Percentiles rank a stretch among this genome's conserved stretches.
These are phyloP conservation scores for Petasospora rhodanensis DNA, from an alignment of 1,139 yeast species.

Conservation along the genomic window DNA sequence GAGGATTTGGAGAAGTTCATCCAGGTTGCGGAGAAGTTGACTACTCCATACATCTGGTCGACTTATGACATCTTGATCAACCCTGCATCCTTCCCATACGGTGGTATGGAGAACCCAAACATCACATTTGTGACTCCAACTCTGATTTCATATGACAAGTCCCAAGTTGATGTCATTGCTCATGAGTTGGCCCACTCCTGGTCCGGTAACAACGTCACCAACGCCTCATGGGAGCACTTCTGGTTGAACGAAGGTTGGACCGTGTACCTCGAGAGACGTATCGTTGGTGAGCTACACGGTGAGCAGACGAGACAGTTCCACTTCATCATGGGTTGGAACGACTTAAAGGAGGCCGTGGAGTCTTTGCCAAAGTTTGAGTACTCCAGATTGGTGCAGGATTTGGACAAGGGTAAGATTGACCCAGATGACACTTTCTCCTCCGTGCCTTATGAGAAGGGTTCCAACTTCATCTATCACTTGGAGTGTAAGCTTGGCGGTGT, in stretches of 20 bases:
- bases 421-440: constrained; percentile 89
- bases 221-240: constrained; percentile 89
- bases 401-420: constrained; percentile 54
- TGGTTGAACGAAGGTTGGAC: constrained; percentile 98
- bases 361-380: constrained; percentile 50
- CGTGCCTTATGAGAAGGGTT: constrained; percentile 91
- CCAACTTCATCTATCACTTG: constrained; percentile 67
- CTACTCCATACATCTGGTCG: constrained; percentile 84
- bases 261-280: constrained; percentile 83
- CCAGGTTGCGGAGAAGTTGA: constrained; percentile 70
- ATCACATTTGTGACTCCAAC: constrained; percentile 92
- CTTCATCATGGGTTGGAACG: constrained; percentile 88
- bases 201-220: constrained; percentile 88
- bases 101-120: constrained; percentile 95
- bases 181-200: constrained; percentile 92
- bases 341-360: constrained; percentile 59
- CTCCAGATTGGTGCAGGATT: constrained; percentile 65
- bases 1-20: constrained; percentile 79
- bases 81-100: constrained; percentile 86
- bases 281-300: constrained; percentile 44
- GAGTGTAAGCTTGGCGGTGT: constrained; percentile 63
- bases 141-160: constrained; percentile 77
- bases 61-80: constrained; percentile 76
- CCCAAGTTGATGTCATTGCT: constrained; percentile 84
- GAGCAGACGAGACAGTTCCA: constrained; percentile 73